Evolutionary conservation across 495 filamentous ascomycete genomes (phyloP).

Genomic region (Daldinia decipiens): DNA sequence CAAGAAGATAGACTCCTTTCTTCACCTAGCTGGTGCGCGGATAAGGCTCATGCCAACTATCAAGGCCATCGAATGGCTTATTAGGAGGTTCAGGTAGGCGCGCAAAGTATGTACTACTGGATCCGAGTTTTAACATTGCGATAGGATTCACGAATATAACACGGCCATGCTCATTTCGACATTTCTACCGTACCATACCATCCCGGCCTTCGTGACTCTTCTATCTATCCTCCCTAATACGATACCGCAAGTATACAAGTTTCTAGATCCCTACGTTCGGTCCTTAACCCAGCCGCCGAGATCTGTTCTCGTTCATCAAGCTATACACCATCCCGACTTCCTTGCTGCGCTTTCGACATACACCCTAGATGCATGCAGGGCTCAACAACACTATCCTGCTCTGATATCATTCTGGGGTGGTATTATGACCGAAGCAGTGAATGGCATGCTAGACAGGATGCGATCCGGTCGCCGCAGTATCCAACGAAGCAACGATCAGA

Average conservation of each 20-base stretch:
- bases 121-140: constrained; percentile 47
- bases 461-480: constrained; percentile 74
- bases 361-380: constrained; percentile 72
- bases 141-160: constrained; percentile 91
- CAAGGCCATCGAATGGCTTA: constrained; percentile 93
- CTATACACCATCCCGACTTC: constrained; percentile 75
- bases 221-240: constrained; percentile 81
- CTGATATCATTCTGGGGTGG: constrained; percentile 90
- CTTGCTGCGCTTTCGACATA: constrained; percentile 78
- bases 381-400: constrained; percentile 75
- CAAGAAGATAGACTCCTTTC: constrained; percentile 78
- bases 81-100: constrained; percentile 84
- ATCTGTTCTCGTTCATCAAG: constrained; percentile 80
- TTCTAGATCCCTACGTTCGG: constrained; percentile 83
- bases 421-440: constrained; percentile 80
- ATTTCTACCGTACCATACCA: constrained; percentile 90
- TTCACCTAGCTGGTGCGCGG: constrained; percentile 78
- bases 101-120: background rate
- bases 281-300: constrained; percentile 78
- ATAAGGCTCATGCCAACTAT: constrained; percentile 84
- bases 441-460: constrained; percentile 78
- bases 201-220: constrained; percentile 80
- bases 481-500: constrained; percentile 78
- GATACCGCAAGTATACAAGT: constrained; percentile 78
- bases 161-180: constrained; percentile 80